A percentile compares a stretch with the other conserved stretches of the same genome.
These are phyloP conservation scores for Vaccinium macrocarpon DNA, from an alignment of 148 eudicot genomes.

Conservation along the genomic window DNA sequence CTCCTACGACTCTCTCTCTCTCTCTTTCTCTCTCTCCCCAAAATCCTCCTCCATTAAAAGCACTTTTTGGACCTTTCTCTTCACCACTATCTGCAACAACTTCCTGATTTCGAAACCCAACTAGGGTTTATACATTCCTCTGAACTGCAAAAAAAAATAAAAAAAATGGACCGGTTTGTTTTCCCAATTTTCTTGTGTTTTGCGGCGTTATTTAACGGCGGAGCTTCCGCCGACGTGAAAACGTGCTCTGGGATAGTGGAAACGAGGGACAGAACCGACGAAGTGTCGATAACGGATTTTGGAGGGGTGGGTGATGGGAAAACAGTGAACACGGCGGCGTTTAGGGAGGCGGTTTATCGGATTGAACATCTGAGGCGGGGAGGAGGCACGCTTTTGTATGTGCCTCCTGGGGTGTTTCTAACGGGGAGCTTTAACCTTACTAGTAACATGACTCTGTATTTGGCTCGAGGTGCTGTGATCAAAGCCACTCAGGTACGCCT, in stretches of 20 bases:
- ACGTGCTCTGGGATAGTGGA: conserved; percentile 85
- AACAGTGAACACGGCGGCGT: conserved; percentile 81
- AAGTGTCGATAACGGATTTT: conserved; percentile 68
- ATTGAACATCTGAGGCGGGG: conserved; percentile 57
- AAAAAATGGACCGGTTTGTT: conserved; percentile 22
- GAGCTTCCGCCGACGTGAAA: conserved; percentile 20
- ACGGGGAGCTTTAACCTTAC: conserved; percentile 77
- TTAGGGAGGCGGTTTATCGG: conserved; percentile 60
- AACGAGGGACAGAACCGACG: conserved; percentile 49
- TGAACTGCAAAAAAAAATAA: not conserved
- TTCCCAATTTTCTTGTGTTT: conserved; percentile 19
- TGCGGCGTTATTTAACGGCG: not conserved
- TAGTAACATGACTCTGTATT: conserved; percentile 82
- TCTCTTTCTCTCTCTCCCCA: too few species aligned
- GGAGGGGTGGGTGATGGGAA: conserved; percentile 90
- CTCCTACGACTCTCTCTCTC: not conserved
- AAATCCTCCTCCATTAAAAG: not conserved
- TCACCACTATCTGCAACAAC: not conserved
- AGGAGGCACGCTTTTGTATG: conserved; percentile 64
- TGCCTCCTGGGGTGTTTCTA: conserved; percentile 77
- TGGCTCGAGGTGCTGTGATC: conserved; percentile 80
- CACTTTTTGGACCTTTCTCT: not conserved
- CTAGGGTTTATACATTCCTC: not conserved
- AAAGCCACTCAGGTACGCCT: conserved; percentile 69
- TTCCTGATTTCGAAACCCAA: too few species aligned